These are phyloP conservation scores for Fusarium pininemorale DNA, from an alignment of 2,329 filamentous ascomycete genomes.

Conservation along the genomic window DNA sequence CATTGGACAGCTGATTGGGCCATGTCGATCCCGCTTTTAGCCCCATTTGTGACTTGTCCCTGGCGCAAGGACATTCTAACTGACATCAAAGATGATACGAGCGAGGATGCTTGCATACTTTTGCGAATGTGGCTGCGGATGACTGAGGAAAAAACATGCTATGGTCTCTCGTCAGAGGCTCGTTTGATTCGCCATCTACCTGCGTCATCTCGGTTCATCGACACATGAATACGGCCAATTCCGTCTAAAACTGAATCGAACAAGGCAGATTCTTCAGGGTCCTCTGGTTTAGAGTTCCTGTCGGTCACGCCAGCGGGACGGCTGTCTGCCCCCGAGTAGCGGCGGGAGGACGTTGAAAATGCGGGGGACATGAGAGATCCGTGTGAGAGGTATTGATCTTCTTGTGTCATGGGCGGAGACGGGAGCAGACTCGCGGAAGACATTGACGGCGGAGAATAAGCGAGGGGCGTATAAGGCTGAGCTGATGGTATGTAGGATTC, in stretches of 20 bases:
- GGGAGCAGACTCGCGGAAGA: constrained; percentile 31
- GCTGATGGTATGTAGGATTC: constrained; percentile 36
- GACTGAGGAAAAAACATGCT: constrained; percentile 17
- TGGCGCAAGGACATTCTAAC: not conserved
- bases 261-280: constrained; percentile 44
- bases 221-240: constrained; percentile 47
- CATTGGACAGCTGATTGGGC: constrained; percentile 1
- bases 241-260: constrained; percentile 50
- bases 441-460: constrained; percentile 29
- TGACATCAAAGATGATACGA: not conserved
- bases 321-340: not conserved
- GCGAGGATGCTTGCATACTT: not conserved
- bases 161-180: constrained; percentile 21
- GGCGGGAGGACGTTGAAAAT: constrained; percentile 2
- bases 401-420: constrained; percentile 37
- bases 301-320: not conserved
- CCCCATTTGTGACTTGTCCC: not conserved
- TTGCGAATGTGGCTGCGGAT: not conserved
- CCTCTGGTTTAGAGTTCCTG: not conserved
- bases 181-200: constrained; percentile 54
- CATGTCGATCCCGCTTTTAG: not conserved
- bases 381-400: constrained; percentile 4
- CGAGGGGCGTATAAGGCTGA: constrained; percentile 30
- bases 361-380: constrained; percentile 13
- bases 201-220: constrained; percentile 50